phyloP scores from a whole-genome alignment of 768 basidiomycete species.

The Candolleomyces aberdarensis region DNA sequence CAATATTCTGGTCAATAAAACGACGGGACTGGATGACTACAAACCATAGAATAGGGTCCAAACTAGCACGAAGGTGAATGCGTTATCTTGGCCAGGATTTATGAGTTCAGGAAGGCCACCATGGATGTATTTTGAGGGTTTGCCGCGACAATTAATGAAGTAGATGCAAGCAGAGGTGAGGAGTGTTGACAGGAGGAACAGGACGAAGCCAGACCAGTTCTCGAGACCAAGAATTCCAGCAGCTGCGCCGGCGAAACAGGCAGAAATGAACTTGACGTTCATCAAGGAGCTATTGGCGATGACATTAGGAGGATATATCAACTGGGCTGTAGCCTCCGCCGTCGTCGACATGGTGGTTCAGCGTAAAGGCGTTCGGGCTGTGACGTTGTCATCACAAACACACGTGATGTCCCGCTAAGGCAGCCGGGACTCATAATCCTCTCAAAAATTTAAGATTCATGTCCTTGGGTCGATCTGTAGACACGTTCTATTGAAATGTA shows the following conservation, averaged over 20 bases:
- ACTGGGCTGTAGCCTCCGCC: slow-evolving; percentile 52
- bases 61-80: slow-evolving; percentile 86
- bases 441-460: too few relatives aligned
- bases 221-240: slow-evolving; percentile 89
- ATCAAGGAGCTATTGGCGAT: slow-evolving; percentile 56
- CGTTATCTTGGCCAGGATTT: slow-evolving; percentile 87
- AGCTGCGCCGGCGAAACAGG: slow-evolving; percentile 83
- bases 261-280: slow-evolving; percentile 75
- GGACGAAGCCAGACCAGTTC: slow-evolving; percentile 77
- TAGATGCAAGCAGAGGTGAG: slow-evolving; percentile 65
- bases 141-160: slow-evolving; percentile 67
- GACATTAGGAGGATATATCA: slow-evolving; percentile 66
- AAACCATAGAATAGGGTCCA: slow-evolving; percentile 94
- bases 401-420: too few relatives aligned
- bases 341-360: slow-evolving; percentile 42
- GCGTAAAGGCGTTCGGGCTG: not conserved
- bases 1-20: not conserved
- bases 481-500: too few relatives aligned
- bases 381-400: not conserved
- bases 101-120: slow-evolving; percentile 66
- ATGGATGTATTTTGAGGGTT: slow-evolving; percentile 57
- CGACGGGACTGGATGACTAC: slow-evolving; percentile 22
- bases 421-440: too few relatives aligned
- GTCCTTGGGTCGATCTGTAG: too few relatives aligned
- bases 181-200: slow-evolving; percentile 69